These are phyloP conservation scores for Isabelozyma rhagii DNA, from an alignment of 805 yeast genomes.

Conservation along the genomic window DNA sequence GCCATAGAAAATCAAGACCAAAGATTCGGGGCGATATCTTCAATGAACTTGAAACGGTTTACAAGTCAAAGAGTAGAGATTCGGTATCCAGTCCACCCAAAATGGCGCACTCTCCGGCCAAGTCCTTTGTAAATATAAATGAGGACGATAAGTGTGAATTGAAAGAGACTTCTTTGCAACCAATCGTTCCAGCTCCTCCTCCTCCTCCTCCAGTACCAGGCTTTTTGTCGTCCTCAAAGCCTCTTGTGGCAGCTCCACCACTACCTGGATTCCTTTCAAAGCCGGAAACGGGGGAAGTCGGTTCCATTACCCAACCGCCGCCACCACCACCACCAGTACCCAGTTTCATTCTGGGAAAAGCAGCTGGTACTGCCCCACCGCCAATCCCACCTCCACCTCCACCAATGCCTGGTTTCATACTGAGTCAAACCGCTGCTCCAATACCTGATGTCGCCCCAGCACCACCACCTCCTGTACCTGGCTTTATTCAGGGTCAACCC, in stretches of 20 bases:
- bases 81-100: neutral
- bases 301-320: constrained; percentile 11
- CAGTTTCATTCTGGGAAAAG: constrained; percentile 7
- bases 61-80: neutral
- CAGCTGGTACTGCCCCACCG: constrained; percentile 5
- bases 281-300: neutral
- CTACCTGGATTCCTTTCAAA: constrained; percentile 9
- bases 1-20: neutral
- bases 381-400: constrained; percentile 11
- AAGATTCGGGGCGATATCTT: neutral
- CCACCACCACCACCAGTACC: constrained; percentile 23
- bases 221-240: constrained; percentile 1
- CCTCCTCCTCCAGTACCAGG: constrained; percentile 17
- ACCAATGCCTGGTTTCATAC: neutral
- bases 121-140: neutral
- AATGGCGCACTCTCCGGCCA: neutral
- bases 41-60: neutral
- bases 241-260: constrained; percentile 23
- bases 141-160: neutral
- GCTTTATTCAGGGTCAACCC: constrained; percentile 1
- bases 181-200: constrained; percentile 5
- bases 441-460: no score
- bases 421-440: no score
- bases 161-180: neutral
- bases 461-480: neutral